Base-by-base conservation (phyloP, 2,329 filamentous ascomycete species). In the Elsinoe arachidis region DNA sequence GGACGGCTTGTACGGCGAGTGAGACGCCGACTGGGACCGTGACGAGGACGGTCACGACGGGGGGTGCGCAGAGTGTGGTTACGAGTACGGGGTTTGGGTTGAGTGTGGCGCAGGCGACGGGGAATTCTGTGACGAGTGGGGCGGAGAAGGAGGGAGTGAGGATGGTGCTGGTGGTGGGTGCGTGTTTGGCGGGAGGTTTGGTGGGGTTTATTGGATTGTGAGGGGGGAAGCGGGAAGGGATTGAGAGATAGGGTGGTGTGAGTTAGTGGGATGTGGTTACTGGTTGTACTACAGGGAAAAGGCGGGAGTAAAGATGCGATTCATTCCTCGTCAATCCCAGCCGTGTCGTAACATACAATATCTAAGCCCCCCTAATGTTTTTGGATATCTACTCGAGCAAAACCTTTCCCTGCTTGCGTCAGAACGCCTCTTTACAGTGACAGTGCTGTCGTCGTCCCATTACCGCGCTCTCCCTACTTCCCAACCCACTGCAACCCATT, bases 1-100 rank as follows among this genome's bases (percentile, higher is more conserved):
- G 69, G 69, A 60, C 64, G 5, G 68, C 62, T 17, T 70, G 69
- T 61, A 61, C 61, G 12, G 68, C 68, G 14, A 61, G 60, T 30
- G 69, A 68, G 2, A 70, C 69, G 34, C 65, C 66, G 14, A 66
- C 64, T 3, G 59, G 57, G 14, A 63, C 66, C 52, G 55, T 62
- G 55, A 68, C 67, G 30, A 65, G 63, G 10, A 69, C 69, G 5
- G 61, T 67, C 30, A 68, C 65, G 15, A 65, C 61, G 14, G 64
- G 64, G 43, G 59, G 60, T 30, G 63, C 62, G 1, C 60, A 59
- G 26, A 62, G 61, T 9, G 51, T 51, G 9, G 62, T 64, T 5
- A 64, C 63, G 15, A 46, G 30, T 12, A 66, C 68, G n/a, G 60
- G 58, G 14, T 70, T 63, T 55, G 68, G 65, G 55, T 62, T 69